phyloP scores from a whole-genome alignment of 2,329 filamentous ascomycete species.

The Pestalotiopsis sp. region DNA sequence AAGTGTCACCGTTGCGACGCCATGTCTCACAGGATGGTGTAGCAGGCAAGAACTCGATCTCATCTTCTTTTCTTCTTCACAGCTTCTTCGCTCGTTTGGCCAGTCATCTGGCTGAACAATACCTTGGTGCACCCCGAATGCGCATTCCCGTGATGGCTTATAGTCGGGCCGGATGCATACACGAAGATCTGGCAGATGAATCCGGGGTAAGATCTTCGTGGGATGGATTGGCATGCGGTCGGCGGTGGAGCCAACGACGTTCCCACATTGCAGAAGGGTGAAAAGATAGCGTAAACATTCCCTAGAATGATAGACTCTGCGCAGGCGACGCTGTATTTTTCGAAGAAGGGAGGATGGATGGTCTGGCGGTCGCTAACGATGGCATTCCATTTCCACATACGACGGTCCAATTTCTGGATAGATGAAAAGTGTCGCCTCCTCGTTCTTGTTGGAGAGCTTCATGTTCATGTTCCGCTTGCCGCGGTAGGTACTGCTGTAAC shows the following conservation, averaged over 20 bases:
- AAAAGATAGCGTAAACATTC: not conserved
- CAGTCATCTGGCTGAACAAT: not conserved
- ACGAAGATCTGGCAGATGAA: not conserved
- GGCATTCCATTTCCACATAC: too few relatives aligned
- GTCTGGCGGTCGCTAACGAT: not conserved
- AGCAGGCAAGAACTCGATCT: too few relatives aligned
- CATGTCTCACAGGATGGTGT: too few relatives aligned
- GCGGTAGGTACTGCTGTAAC: not conserved
- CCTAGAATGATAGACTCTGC: not conserved
- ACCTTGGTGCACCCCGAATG: not conserved
- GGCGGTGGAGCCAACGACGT: not conserved
- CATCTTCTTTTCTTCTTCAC: too few relatives aligned
- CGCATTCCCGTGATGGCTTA: not conserved
- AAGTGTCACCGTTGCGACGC: too few relatives aligned
- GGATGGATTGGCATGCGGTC: not conserved
- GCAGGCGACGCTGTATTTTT: not conserved
- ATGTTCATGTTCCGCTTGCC: not conserved
- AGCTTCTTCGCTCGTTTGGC: not conserved
- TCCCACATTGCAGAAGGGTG: not conserved
- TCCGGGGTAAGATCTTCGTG: not conserved
- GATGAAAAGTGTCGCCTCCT: too few relatives aligned
- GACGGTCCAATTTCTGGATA: too few relatives aligned
- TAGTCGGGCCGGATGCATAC: not conserved
- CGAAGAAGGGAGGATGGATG: not conserved
- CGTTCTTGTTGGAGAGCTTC: not conserved